Evolutionary conservation across 148 eudicot species (phyloP), one percentile per base, ranked within the genome.

Genomic region (Silene conica): DNA sequence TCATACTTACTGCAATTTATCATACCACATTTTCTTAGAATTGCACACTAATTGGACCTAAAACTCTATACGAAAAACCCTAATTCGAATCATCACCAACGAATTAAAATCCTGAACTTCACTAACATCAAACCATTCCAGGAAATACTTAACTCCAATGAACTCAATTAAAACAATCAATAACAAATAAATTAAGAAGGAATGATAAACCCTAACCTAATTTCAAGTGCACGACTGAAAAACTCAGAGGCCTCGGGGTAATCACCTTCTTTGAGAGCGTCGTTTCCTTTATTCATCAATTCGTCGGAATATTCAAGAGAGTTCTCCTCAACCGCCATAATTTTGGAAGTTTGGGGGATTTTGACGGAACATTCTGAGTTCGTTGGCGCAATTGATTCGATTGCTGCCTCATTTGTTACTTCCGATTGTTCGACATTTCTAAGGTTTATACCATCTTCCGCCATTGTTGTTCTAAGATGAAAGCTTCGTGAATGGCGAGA

Each of bases 191-290:
- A 14, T 63, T 75, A 68, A 62, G 68, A 72, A 66, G 63, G 1
- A n/a, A 25, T 5, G 1, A 11, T 21, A 59, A 55, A 77, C 87
- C 97, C 95, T 89, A 72, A 89, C 97, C 95, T 89, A 79, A 93
- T 89, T 80, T 93, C 98, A 31, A 93, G 88, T 82, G 95, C 92
- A 81, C 98, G 98, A 80, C 98, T 91, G 64, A 79, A 93, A 64
- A 90, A 85, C 14, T 93, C 98, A 52, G 89, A 67, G 48, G 97
- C 97, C 54, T 89, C 89, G 4, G 83, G 70, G 23, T 77, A 93
- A 79, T 91, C 97, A 20, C 57, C 63, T 11, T 87, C 92, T 66
- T 85, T 88, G 8, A 82, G 72, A 0, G 94, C 94, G 74, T 78
- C 70, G 4, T 74, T 58, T 28, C 90, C 98, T 73, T 72, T 86